phyloP scores from a whole-genome alignment of 345 rosid species.

The Eutrema heterophyllum region DNA sequence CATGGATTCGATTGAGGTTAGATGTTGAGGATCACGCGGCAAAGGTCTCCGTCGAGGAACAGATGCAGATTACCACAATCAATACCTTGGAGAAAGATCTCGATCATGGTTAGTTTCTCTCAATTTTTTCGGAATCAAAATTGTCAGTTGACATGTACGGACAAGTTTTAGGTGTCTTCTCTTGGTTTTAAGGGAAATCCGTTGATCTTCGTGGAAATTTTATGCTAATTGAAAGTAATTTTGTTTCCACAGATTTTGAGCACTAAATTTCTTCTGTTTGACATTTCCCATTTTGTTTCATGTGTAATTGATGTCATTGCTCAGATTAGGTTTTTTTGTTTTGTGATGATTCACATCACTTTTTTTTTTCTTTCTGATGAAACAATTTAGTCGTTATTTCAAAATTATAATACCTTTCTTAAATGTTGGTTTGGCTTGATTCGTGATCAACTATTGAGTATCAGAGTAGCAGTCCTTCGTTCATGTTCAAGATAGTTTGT shows the following conservation, averaged over 20 bases:
- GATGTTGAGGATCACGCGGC: conserved; percentile 85
- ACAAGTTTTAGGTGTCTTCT: not conserved
- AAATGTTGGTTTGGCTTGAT: not conserved
- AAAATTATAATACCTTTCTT: not conserved
- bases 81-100: conserved; percentile 57
- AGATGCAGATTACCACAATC: conserved; percentile 48
- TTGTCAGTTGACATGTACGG: not conserved
- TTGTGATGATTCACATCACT: not conserved
- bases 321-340: not conserved
- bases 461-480: not conserved
- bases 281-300: not conserved
- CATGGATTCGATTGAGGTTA: conserved; percentile 17
- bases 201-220: not conserved
- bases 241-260: not conserved
- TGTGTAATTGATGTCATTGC: not conserved
- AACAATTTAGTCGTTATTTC: not conserved
- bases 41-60: conserved; percentile 66
- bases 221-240: not conserved
- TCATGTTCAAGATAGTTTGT: not conserved
- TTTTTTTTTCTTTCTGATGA: too few relatives aligned
- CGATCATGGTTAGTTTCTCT: conserved; percentile 34
- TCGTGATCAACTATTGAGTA: not conserved
- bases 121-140: not conserved
- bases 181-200: not conserved
- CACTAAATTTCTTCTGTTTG: not conserved